Evolutionary conservation across 2,329 filamentous ascomycete species (phyloP).

Genomic region (Chrysoporthe puriensis): DNA sequence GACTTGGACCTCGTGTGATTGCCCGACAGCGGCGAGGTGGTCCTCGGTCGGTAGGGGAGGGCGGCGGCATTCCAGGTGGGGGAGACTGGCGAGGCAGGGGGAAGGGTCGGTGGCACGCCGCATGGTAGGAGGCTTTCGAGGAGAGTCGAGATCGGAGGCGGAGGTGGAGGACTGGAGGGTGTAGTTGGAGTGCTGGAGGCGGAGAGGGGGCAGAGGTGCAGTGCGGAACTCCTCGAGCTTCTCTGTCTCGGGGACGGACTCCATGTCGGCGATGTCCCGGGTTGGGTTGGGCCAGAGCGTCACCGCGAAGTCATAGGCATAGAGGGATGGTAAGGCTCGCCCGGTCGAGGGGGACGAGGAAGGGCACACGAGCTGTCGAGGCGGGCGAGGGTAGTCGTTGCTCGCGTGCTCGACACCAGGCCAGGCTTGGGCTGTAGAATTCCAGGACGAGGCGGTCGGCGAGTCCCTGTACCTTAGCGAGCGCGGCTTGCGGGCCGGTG

Average conservation of each 20-base stretch:
- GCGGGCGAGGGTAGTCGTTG: neutral
- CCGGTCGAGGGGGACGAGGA: neutral
- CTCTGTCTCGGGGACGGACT: slow-evolving; percentile 70
- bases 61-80: slow-evolving; percentile 52
- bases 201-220: slow-evolving; percentile 58
- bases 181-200: slow-evolving; percentile 45
- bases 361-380: neutral
- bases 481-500: slow-evolving; percentile 10
- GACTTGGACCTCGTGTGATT: slow-evolving; percentile 62
- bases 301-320: slow-evolving; percentile 16
- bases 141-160: slow-evolving; percentile 46
- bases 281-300: slow-evolving; percentile 15
- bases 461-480: slow-evolving; percentile 11
- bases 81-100: slow-evolving; percentile 56
- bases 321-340: slow-evolving; percentile 5
- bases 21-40: slow-evolving; percentile 63
- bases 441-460: neutral
- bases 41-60: slow-evolving; percentile 64
- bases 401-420: neutral
- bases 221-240: slow-evolving; percentile 68
- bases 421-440: neutral
- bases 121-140: slow-evolving; percentile 55
- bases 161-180: slow-evolving; percentile 37
- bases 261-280: slow-evolving; percentile 50
- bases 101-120: slow-evolving; percentile 64